Base-by-base conservation (phyloP, 2,329 filamentous ascomycete species). In the Aspergillus neoniger region DNA sequence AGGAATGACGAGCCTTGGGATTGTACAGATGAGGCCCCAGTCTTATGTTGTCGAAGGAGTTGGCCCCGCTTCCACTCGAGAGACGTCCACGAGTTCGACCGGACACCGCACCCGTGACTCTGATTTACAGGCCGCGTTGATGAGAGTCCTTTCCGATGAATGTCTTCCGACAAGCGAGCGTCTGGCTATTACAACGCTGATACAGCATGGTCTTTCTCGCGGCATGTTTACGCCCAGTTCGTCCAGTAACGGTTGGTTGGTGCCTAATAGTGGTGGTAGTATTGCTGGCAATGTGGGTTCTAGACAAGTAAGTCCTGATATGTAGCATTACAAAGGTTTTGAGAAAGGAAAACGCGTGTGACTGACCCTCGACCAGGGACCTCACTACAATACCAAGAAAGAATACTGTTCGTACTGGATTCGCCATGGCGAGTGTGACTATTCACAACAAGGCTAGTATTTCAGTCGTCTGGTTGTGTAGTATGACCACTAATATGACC, bases 391-490 rank as follows among this genome's bases (percentile, higher is more conserved):
- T 30, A 17, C 56, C 5, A 86, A 84, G 69, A 96, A 96, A 73
- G 80, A 89, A 23, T 96, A 90, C 75, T 96, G 92, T 77, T 91
- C 92, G 60, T 91, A 94, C 75, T 97, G 92, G 92, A 88, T 96
- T 57, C 88, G 91, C 68, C 88, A 90, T 60, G 92, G 92, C 19
- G 86, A 91, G 47, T 97, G 93, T 73, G 90, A 90, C 63, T 97
- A 91, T 74, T 88, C 85, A 3, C 91, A 96, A 73, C 88, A 93
- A 70, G 92, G 77, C 74, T 67, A 57, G 69, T 50, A 9, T 14
- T 36, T 14, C 32, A 14, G n/a, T 12, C 21, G 15, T 19, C 19
- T 48, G 25, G 36, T 15, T 55, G 36, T 58, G 48, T 63, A 25
- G 10, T 25, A 6, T 44, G n/a, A 5, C 19, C 25, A 25, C 17